Evolutionary conservation across 345 rosid genomes (phyloP).

Genomic region (Streptanthus diversifolius): DNA sequence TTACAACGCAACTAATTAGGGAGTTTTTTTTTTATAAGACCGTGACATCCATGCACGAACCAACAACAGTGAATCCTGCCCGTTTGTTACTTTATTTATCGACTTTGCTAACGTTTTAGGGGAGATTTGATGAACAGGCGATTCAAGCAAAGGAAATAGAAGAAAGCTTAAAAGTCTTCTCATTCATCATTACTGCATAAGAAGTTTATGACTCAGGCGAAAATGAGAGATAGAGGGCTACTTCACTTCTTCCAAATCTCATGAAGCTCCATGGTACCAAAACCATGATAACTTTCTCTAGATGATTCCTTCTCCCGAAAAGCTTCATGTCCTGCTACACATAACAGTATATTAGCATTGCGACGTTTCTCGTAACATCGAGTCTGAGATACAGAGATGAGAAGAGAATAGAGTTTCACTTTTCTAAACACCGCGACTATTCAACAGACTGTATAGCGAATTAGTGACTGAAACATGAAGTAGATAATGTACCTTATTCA

Average conservation of each 20-base stretch:
- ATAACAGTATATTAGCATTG: background rate
- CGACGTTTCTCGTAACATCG: background rate
- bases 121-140: constrained; percentile 18
- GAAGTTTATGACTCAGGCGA: constrained; percentile 1
- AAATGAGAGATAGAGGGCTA: constrained; percentile 5
- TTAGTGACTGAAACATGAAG: background rate
- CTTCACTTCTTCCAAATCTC: constrained; percentile 15
- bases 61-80: background rate
- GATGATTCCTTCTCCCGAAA: background rate
- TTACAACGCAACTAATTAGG: background rate
- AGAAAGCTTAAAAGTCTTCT: constrained; percentile 16
- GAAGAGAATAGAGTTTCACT: background rate
- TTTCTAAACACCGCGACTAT: background rate
- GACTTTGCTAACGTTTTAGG: constrained; percentile 13
- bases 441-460: no score
- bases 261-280: constrained; percentile 32
- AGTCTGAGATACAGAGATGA: background rate
- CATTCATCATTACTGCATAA: constrained; percentile 22
- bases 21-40: background rate
- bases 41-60: background rate
- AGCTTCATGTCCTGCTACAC: constrained; percentile 14
- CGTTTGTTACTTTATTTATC: constrained; percentile 8
- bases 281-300: constrained; percentile 30
- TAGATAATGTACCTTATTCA: constrained; percentile 38
- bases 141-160: constrained; percentile 6